Conservation (phyloP, 768 basidiomycete species). For the Rubroboletus satanas region DNA sequence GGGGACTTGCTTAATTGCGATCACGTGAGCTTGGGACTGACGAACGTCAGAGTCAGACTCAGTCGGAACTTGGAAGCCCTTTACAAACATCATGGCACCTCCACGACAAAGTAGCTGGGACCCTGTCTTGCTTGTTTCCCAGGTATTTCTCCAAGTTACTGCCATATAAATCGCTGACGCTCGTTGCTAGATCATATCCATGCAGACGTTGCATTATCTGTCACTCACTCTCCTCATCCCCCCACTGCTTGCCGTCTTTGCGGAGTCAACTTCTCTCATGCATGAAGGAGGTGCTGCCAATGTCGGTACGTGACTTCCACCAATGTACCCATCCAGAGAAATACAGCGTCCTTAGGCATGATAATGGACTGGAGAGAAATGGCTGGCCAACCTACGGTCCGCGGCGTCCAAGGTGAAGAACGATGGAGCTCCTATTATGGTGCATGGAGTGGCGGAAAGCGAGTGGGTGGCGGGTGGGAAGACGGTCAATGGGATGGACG, state of each 20-base stretch:
- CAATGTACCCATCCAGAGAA: background rate
- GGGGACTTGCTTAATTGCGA: too few species aligned
- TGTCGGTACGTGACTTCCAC: conserved; percentile 50
- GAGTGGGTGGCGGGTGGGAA: conserved; percentile 54
- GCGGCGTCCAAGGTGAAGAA: conserved; percentile 57
- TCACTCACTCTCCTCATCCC: conserved; percentile 81
- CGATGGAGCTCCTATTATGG: conserved; percentile 65
- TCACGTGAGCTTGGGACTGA: conserved; percentile 10
- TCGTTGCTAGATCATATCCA: conserved; percentile 71
- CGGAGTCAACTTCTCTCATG: conserved; percentile 62
- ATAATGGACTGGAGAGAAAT: conserved; percentile 98
- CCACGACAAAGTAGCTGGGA: conserved; percentile 71
- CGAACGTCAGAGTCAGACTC: background rate
- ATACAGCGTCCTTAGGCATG: conserved; percentile 51
- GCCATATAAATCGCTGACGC: background rate
- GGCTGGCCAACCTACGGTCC: conserved; percentile 78
- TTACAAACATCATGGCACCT: conserved; percentile 29
- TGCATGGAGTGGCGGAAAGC: conserved; percentile 79
- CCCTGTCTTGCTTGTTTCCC: conserved; percentile 81
- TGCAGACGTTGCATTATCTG: conserved; percentile 93
- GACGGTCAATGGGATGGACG: conserved; percentile 60
- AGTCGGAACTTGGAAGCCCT: background rate
- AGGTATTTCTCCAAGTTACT: conserved; percentile 43
- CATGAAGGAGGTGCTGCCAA: conserved; percentile 80
- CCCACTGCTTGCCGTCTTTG: conserved; percentile 69